phyloP scores from a whole-genome alignment of 257 asterid genomes.

The Lithospermum erythrorhizon region DNA sequence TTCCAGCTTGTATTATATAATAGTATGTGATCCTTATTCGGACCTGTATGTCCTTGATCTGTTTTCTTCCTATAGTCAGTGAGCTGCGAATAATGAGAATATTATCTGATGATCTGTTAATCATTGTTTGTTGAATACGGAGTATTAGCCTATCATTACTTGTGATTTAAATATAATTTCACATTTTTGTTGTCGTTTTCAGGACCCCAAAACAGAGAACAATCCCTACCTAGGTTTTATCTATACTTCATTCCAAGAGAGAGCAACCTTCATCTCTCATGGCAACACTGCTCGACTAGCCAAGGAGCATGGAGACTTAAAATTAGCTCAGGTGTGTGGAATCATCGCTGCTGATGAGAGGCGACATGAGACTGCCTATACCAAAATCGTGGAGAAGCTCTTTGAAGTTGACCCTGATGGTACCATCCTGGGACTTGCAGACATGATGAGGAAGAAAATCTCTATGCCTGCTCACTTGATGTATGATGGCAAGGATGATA shows the following conservation, averaged over 20 bases:
- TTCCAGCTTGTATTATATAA: neutral
- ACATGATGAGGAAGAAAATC: constrained; percentile 56
- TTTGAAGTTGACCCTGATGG: constrained; percentile 44
- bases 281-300: constrained; percentile 56
- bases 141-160: too few relatives aligned
- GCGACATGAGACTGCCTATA: constrained; percentile 52
- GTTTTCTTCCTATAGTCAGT: too few relatives aligned
- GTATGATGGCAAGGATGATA: constrained; percentile 43
- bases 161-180: neutral
- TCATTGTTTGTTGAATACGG: too few relatives aligned
- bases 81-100: neutral
- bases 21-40: too few relatives aligned
- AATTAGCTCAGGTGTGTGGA: constrained; percentile 52
- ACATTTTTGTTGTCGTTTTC: neutral
- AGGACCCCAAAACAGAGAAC: constrained; percentile 51
- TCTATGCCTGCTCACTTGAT: constrained; percentile 53
- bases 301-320: constrained; percentile 43
- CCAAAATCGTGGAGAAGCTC: constrained; percentile 44
- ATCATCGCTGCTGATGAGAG: constrained; percentile 54
- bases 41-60: too few relatives aligned
- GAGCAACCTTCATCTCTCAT: constrained; percentile 50
- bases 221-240: constrained; percentile 57
- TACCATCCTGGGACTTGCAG: constrained; percentile 32
- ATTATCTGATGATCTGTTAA: too few relatives aligned
- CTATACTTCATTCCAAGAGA: constrained; percentile 52